Conservation (phyloP, 768 basidiomycete species). For the Suillus plorans region DNA sequence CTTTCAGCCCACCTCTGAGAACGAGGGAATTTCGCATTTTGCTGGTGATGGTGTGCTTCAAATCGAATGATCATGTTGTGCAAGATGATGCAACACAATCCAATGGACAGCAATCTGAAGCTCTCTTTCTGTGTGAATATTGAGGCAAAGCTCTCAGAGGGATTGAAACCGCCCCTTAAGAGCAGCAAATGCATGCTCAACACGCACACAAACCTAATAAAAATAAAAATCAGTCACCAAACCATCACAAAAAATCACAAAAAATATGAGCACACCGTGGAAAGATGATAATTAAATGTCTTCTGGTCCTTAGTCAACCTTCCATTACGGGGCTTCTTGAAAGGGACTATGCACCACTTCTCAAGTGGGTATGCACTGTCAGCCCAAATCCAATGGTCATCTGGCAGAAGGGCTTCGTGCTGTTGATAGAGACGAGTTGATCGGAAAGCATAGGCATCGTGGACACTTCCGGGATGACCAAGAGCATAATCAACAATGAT, state of each 20-base stretch:
- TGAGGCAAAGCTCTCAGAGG: neutral
- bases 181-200: neutral
- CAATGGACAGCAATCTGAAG: constrained; percentile 4
- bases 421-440: neutral
- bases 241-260: no score
- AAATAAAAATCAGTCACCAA: no score
- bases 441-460: constrained; percentile 11
- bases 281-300: no score
- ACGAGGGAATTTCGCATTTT: neutral
- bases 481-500: constrained; percentile 10
- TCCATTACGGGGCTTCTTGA: no score
- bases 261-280: no score
- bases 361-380: no score
- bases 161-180: constrained; percentile 6
- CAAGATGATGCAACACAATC: constrained; percentile 6
- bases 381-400: constrained; percentile 1
- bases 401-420: neutral
- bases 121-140: neutral
- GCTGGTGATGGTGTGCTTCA: neutral
- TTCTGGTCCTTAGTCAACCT: no score
- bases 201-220: no score
- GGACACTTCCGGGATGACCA: constrained; percentile 8
- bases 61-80: constrained; percentile 8
- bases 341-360: no score
- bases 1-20: neutral